Percentiles rank a stretch among this genome's conserved stretches.
Conservation (phyloP, 2,329 filamentous ascomycete species). For the Capronia americana region DNA sequence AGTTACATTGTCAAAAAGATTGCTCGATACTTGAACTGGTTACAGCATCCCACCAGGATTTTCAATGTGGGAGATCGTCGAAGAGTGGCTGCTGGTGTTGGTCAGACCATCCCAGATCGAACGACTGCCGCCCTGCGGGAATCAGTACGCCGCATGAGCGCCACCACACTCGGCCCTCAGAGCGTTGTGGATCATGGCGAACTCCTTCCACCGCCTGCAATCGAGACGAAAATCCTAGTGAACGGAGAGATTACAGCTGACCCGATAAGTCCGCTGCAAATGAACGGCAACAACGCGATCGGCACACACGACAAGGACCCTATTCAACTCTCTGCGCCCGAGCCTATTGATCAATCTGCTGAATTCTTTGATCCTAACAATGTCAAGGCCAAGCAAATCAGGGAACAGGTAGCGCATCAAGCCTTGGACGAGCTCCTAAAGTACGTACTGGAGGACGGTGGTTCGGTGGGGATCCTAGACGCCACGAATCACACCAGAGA, state of each 20-base stretch:
- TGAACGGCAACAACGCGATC: slow-evolving; percentile 17
- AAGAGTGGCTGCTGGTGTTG: slow-evolving; percentile 74
- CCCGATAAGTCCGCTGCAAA: slow-evolving; percentile 31
- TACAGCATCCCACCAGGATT: slow-evolving; percentile 92
- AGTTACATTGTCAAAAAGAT: slow-evolving; percentile 99
- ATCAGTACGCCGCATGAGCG: slow-evolving; percentile 53
- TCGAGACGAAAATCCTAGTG: slow-evolving; percentile 64
- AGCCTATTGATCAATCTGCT: slow-evolving; percentile 82
- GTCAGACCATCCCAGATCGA: slow-evolving; percentile 44
- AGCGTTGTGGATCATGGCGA: slow-evolving; percentile 42
- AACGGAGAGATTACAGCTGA: slow-evolving; percentile 55
- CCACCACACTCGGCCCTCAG: slow-evolving; percentile 44
- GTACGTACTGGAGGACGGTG: slow-evolving; percentile 81
- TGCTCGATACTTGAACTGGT: slow-evolving; percentile 92
- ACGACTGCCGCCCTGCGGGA: slow-evolving; percentile 49
- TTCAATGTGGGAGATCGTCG: slow-evolving; percentile 97
- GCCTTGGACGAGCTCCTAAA: slow-evolving; percentile 91
- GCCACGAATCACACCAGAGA: slow-evolving; percentile 95
- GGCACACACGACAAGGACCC: slow-evolving; percentile 23
- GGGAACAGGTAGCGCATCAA: slow-evolving; percentile 90
- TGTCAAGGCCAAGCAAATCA: slow-evolving; percentile 76
- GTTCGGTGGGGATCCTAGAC: slow-evolving; percentile 92
- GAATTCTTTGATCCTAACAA: slow-evolving; percentile 94
- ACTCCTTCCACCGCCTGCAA: slow-evolving; percentile 48
- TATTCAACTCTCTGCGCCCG: slow-evolving; percentile 46